A percentile compares a stretch with the other conserved stretches of the same genome.
Evolutionary conservation across 1,284 basidiomycete genomes (phyloP).

Genomic region (Cryptococcus deneoformans): DNA sequence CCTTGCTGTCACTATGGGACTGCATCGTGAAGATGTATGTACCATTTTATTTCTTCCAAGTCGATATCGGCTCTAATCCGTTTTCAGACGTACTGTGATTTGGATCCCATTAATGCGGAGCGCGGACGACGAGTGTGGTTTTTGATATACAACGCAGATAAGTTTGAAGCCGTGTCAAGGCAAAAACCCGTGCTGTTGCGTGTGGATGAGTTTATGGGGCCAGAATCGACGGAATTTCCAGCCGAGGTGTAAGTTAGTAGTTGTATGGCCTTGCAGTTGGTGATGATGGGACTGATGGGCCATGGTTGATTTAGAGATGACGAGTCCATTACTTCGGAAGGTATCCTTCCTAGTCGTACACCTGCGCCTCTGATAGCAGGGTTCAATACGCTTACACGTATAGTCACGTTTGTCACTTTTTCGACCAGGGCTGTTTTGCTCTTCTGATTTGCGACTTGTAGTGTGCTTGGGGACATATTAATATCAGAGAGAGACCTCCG

Average conservation of each 20-base stretch:
- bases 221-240: slow-evolving; percentile 19
- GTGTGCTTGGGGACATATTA: slow-evolving; percentile 24
- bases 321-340: slow-evolving; percentile 17
- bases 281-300: slow-evolving; percentile 5
- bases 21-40: slow-evolving; percentile 27
- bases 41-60: not conserved
- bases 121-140: slow-evolving; percentile 17
- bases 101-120: slow-evolving; percentile 27
- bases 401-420: slow-evolving; percentile 12
- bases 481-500: slow-evolving; percentile 23
- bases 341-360: slow-evolving; percentile 14
- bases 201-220: slow-evolving; percentile 27
- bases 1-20: slow-evolving; percentile 18
- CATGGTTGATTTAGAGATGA: slow-evolving; percentile 14
- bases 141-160: slow-evolving; percentile 29
- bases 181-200: slow-evolving; percentile 19
- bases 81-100: slow-evolving; percentile 3
- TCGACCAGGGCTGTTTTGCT: no score
- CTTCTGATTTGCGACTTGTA: not conserved
- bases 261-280: no score
- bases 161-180: slow-evolving; percentile 24
- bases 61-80: not conserved
- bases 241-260: slow-evolving; percentile 16
- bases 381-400: slow-evolving; percentile 24
- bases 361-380: slow-evolving; percentile 21